Conservation (phyloP, 2,329 filamentous ascomycete genomes). For the Anthostomella pinea region DNA sequence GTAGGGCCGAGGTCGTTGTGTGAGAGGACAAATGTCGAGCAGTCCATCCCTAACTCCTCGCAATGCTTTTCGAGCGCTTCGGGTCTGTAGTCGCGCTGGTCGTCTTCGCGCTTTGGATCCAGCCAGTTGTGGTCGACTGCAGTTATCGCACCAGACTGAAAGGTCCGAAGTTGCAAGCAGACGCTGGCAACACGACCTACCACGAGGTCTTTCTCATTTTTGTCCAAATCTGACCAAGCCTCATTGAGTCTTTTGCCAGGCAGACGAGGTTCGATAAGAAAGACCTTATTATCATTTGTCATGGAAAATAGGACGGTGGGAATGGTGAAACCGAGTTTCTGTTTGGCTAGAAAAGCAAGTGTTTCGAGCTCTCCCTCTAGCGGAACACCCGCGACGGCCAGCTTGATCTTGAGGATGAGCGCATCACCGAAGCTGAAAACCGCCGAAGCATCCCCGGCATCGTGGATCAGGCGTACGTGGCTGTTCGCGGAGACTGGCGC, state of each 20-base stretch:
- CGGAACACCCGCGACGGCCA: not conserved
- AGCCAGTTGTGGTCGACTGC: constrained; percentile 11
- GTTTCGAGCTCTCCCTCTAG: constrained; percentile 3
- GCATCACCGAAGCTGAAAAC: constrained; percentile 4
- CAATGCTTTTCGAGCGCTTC: constrained; percentile 11
- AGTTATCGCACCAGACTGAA: constrained; percentile 5
- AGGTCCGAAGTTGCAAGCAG: constrained; percentile 3
- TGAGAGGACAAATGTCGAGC: constrained; percentile 3
- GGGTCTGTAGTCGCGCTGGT: not conserved
- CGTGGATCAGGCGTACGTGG: constrained; percentile 9
- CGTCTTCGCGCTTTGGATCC: constrained; percentile 6
- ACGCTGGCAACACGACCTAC: constrained; percentile 5
- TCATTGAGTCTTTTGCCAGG: constrained; percentile 12
- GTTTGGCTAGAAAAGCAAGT: constrained; percentile 3
- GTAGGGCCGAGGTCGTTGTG: constrained; percentile 17
- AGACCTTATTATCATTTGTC: constrained; percentile 1
- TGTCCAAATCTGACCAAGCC: constrained; percentile 10
- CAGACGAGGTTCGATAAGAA: constrained; percentile 6
- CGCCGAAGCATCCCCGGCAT: constrained; percentile 5
- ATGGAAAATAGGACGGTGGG: constrained; percentile 4
- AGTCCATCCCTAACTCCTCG: constrained; percentile 5
- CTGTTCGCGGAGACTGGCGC: constrained; percentile 7
- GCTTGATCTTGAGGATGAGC: constrained; percentile 5
- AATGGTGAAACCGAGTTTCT: constrained; percentile 4
- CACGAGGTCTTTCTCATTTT: constrained; percentile 3